Percentiles rank a stretch among this genome's conserved stretches.
phyloP scores from a whole-genome alignment of 495 filamentous ascomycete genomes.

The Penicillium simplicissimum region DNA sequence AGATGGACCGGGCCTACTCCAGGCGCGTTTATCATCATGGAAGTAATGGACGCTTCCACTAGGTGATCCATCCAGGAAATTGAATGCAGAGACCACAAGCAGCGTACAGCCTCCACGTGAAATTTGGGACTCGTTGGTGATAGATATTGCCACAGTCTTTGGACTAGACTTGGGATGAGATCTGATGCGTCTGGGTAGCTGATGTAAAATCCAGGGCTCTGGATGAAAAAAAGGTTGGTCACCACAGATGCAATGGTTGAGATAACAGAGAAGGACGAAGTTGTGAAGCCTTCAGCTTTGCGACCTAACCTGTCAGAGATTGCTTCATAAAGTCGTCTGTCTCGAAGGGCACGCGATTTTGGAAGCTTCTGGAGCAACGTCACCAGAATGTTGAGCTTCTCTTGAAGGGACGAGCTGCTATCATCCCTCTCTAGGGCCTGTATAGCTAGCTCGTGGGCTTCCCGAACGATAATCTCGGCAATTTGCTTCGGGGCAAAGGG shows the following conservation, averaged over 20 bases:
- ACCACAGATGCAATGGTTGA: conserved; percentile 63
- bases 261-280: conserved; percentile 42
- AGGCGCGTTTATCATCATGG: conserved; percentile 61
- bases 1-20: conserved; percentile 27
- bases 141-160: conserved; percentile 74
- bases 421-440: conserved; percentile 32
- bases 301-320: conserved; percentile 43
- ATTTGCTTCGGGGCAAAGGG: conserved; percentile 60
- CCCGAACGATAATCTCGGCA: conserved; percentile 62
- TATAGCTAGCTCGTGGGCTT: conserved; percentile 56
- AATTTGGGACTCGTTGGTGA: conserved; percentile 82
- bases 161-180: conserved; percentile 66
- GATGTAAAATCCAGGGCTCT: conserved; percentile 49
- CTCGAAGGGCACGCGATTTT: conserved; percentile 52
- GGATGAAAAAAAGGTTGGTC: conserved; percentile 61
- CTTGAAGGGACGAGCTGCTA: conserved; percentile 34
- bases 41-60: conserved; percentile 79
- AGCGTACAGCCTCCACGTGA: conserved; percentile 87
- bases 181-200: conserved; percentile 59
- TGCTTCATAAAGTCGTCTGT: conserved; percentile 54
- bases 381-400: conserved; percentile 52
- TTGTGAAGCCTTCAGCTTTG: conserved; percentile 27
- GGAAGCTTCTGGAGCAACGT: conserved; percentile 60
- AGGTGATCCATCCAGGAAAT: conserved; percentile 56
- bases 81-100: conserved; percentile 80